Percentiles rank a stretch among this genome's conserved stretches.
phyloP scores from a whole-genome alignment of 768 basidiomycete species.

The Tylopilus cervinicoccineus region DNA sequence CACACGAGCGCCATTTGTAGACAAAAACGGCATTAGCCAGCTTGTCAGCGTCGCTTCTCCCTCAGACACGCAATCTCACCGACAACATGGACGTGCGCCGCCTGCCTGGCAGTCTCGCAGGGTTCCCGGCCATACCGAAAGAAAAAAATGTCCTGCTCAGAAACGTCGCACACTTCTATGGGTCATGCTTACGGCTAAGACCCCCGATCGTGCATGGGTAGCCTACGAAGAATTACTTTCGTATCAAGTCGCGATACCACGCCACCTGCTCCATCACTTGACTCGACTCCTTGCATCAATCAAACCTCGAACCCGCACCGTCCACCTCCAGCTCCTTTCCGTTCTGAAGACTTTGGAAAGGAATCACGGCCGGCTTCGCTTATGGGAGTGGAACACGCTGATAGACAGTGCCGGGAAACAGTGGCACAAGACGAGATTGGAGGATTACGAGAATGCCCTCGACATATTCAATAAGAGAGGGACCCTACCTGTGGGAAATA shows the following conservation, averaged over 20 bases:
- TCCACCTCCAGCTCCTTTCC: conserved; percentile 66
- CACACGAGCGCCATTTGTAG: not conserved
- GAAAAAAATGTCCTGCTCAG: conserved; percentile 21
- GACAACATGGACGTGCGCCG: not conserved
- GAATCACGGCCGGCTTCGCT: conserved; percentile 49
- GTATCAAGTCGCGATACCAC: conserved; percentile 25
- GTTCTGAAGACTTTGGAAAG: conserved; percentile 55
- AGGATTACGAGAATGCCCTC: conserved; percentile 59
- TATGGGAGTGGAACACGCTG: conserved; percentile 77
- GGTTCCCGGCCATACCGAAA: conserved; percentile 1
- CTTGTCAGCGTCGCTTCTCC: conserved; percentile 5
- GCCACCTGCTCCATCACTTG: conserved; percentile 55
- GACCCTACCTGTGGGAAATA: conserved; percentile 20
- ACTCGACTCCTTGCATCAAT: conserved; percentile 52
- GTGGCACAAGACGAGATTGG: conserved; percentile 51
- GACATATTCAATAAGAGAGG: conserved; percentile 60
- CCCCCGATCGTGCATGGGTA: conserved; percentile 37
- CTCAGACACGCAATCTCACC: conserved; percentile 7
- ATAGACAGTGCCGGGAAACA: conserved; percentile 66
- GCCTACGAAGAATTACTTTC: conserved; percentile 39
- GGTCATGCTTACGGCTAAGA: conserved; percentile 32
- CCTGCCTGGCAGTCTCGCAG: not conserved
- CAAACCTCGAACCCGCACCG: conserved; percentile 52
- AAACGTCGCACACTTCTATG: conserved; percentile 25
- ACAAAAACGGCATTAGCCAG: conserved; percentile 3